A percentile compares a stretch with the other conserved stretches of the same genome.
Conservation (phyloP, 495 filamentous ascomycete species). For the Extremus antarcticus region DNA sequence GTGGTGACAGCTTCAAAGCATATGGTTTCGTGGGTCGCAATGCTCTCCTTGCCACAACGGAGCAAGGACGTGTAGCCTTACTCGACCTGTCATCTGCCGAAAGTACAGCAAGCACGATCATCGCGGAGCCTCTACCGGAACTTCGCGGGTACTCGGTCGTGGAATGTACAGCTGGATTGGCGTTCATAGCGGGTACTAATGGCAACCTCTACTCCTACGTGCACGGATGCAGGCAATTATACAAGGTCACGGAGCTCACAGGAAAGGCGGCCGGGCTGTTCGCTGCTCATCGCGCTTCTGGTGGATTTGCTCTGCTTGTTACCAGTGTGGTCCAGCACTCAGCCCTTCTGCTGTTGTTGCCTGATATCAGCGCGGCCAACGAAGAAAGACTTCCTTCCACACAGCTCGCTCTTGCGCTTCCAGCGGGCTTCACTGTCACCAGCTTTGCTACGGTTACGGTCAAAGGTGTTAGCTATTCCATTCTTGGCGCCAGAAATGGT, state of each 20-base stretch:
- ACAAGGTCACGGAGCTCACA: background rate
- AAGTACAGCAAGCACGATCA: background rate
- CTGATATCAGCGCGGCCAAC: background rate
- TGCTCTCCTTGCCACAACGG: constrained; percentile 42
- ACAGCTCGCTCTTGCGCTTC: background rate
- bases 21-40: constrained; percentile 54
- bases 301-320: background rate
- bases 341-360: background rate
- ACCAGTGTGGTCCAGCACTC: background rate
- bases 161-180: constrained; percentile 28
- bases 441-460: background rate
- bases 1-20: constrained; percentile 43
- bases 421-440: background rate
- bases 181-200: constrained; percentile 42
- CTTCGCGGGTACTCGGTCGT: constrained; percentile 39
- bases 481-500: background rate
- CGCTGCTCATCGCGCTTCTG: background rate
- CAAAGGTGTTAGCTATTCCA: background rate
- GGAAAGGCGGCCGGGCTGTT: constrained; percentile 47
- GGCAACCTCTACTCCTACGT: constrained; percentile 43
- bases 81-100: background rate
- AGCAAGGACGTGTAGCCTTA: constrained; percentile 41
- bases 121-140: constrained; percentile 11
- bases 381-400: background rate
- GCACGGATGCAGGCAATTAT: constrained; percentile 9